A percentile compares a stretch with the other conserved stretches of the same genome.
Conservation (phyloP, 2,329 filamentous ascomycete species). For the Pyrenophora seminiperda region DNA sequence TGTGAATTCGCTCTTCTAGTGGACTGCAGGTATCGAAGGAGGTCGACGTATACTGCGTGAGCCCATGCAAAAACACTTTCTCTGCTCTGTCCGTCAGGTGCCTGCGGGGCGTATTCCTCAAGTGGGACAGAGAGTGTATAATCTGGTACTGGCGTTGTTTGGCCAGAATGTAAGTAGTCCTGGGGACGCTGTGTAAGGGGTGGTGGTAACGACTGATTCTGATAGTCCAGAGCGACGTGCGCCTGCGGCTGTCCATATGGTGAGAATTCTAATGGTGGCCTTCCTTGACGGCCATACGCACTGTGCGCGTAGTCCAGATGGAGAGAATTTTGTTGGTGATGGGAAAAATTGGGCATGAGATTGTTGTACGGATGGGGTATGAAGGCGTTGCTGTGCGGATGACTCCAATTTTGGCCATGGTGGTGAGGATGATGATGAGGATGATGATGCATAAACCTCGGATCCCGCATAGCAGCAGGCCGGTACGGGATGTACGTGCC, state of each 20-base stretch:
- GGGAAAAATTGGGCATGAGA: slow-evolving; percentile 29
- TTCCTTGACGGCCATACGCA: slow-evolving; percentile 28
- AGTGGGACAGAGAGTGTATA: slow-evolving; percentile 27
- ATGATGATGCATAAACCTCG: slow-evolving; percentile 39
- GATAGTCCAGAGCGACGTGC: slow-evolving; percentile 35
- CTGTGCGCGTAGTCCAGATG: slow-evolving; percentile 34
- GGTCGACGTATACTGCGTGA: slow-evolving; percentile 55
- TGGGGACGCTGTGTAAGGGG: slow-evolving; percentile 31
- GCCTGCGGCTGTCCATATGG: slow-evolving; percentile 34
- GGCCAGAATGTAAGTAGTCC: slow-evolving; percentile 39
- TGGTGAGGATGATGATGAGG: slow-evolving; percentile 5
- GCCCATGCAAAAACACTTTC: slow-evolving; percentile 55
- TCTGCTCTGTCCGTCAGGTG: slow-evolving; percentile 50
- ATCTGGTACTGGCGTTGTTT: slow-evolving; percentile 36
- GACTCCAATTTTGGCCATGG: slow-evolving; percentile 40
- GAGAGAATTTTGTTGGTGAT: slow-evolving; percentile 34
- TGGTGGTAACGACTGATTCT: slow-evolving; percentile 27
- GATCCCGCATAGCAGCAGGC: slow-evolving; percentile 49
- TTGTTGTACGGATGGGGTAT: slow-evolving; percentile 36
- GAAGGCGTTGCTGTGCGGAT: slow-evolving; percentile 38
- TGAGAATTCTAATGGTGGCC: slow-evolving; percentile 32
- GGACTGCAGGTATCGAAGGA: slow-evolving; percentile 55
- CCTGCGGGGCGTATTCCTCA: slow-evolving; percentile 49
- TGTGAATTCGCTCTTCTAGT: slow-evolving; percentile 50
- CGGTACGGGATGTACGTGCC: slow-evolving; percentile 49